Evolutionary conservation across 768 basidiomycete species (phyloP).

Genomic region (Auriscalpium orientale): DNA sequence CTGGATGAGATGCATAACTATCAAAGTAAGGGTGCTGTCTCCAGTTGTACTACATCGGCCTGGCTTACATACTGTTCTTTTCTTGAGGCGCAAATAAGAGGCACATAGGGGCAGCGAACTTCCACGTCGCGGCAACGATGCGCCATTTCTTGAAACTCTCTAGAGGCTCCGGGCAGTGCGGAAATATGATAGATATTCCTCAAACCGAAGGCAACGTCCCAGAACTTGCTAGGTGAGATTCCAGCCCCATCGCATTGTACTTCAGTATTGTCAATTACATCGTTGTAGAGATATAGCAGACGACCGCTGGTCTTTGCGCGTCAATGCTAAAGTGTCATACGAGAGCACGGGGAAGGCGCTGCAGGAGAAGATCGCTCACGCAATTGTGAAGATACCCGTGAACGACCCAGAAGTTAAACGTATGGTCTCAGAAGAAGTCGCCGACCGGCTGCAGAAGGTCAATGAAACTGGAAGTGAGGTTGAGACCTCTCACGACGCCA

Average conservation of each 20-base stretch:
- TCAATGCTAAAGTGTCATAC: neutral
- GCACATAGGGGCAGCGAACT: too few species aligned
- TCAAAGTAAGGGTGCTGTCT: too few species aligned
- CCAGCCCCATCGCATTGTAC: too few species aligned
- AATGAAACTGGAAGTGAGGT: neutral
- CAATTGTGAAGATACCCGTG: neutral
- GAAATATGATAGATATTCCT: neutral
- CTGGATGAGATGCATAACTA: too few species aligned
- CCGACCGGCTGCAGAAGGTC: neutral
- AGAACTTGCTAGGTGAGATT: too few species aligned
- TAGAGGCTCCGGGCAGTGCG: neutral
- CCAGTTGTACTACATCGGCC: too few species aligned
- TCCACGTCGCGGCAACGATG: neutral
- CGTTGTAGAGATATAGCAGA: neutral
- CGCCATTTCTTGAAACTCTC: neutral
- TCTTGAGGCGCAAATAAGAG: too few species aligned
- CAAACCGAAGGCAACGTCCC: neutral
- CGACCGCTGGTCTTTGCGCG: neutral
- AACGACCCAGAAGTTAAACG: too few species aligned
- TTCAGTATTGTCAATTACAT: too few species aligned
- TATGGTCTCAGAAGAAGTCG: too few species aligned
- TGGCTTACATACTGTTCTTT: too few species aligned
- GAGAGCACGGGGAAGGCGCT: neutral
- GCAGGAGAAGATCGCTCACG: neutral
- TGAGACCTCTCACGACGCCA: too few species aligned